These are phyloP conservation scores for Acephala macrosclerotiorum DNA, from an alignment of 2,329 filamentous ascomycete genomes.

Conservation along the genomic window DNA sequence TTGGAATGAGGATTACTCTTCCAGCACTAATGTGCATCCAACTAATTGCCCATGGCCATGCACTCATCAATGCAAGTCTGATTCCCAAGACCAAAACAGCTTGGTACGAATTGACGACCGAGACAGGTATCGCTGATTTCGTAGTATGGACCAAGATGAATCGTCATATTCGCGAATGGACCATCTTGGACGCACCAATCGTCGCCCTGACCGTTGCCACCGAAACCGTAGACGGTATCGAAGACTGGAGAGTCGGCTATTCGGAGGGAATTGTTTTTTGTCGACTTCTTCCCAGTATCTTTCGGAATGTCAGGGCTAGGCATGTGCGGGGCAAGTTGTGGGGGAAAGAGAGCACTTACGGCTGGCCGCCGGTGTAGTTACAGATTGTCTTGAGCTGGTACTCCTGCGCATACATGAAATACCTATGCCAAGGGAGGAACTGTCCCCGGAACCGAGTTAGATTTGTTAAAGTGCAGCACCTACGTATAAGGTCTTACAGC, in stretches of 20 bases:
- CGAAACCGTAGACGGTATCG: constrained; percentile 14
- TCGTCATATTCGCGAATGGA: constrained; percentile 13
- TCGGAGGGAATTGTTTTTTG: not conserved
- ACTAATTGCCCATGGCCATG: not conserved
- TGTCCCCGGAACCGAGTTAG: not conserved
- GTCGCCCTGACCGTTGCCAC: constrained; percentile 17
- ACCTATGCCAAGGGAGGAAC: constrained; percentile 18
- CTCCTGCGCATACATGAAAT: constrained; percentile 17
- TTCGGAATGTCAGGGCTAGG: not conserved
- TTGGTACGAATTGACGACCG: constrained; percentile 13
- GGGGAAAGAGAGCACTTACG: constrained; percentile 7
- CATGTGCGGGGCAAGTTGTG: not conserved
- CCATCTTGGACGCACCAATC: constrained; percentile 13
- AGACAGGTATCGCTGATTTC: constrained; percentile 17
- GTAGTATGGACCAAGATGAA: not conserved
- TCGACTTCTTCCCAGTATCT: not conserved
- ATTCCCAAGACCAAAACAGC: constrained; percentile 4
- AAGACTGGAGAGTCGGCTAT: constrained; percentile 8
- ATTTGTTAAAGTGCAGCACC: too few species aligned
- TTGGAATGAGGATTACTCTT: not conserved
- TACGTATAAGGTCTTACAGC: not conserved
- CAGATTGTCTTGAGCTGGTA: constrained; percentile 12
- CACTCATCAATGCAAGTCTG: not conserved
- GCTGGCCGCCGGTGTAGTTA: constrained; percentile 19
- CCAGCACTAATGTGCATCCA: not conserved